Evolutionary conservation across 257 asterid species (phyloP).

Genomic region (Ballota nigra): DNA sequence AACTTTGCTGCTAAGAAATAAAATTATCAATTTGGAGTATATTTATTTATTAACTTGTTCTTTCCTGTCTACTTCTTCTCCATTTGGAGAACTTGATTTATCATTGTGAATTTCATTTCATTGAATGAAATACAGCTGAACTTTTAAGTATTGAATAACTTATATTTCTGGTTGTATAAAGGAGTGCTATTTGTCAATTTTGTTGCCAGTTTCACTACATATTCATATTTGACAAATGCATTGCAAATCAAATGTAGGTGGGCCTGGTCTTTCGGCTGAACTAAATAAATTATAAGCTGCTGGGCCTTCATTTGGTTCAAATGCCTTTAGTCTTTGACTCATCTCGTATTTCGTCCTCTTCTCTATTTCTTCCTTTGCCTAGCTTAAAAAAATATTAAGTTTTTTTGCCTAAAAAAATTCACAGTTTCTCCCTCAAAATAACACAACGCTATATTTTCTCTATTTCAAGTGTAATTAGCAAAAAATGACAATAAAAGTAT

Average conservation of each 20-base stretch:
- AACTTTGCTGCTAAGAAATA: constrained; percentile 3
- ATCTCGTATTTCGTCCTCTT: not conserved
- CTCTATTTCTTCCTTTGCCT: too few relatives aligned
- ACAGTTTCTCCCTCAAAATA: too few relatives aligned
- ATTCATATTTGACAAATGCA: not conserved
- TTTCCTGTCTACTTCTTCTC: not conserved
- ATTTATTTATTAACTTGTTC: not conserved
- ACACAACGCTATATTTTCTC: not conserved
- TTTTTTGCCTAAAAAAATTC: not conserved
- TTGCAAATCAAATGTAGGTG: not conserved
- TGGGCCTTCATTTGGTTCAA: not conserved
- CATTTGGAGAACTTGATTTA: not conserved
- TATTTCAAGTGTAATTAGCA: not conserved
- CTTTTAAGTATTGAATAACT: not conserved
- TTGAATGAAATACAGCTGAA: not conserved
- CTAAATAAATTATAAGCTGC: not conserved
- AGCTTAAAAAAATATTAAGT: too few relatives aligned
- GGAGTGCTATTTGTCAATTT: not conserved
- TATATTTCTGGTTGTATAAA: not conserved
- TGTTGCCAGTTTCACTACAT: not conserved
- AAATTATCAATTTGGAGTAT: constrained; percentile 1
- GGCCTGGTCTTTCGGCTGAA: not conserved
- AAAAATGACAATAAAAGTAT: too few relatives aligned
- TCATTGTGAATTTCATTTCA: not conserved
- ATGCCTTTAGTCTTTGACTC: too few relatives aligned